Base-by-base conservation (phyloP, 2,329 filamentous ascomycete species). In the Periconia sp. region DNA sequence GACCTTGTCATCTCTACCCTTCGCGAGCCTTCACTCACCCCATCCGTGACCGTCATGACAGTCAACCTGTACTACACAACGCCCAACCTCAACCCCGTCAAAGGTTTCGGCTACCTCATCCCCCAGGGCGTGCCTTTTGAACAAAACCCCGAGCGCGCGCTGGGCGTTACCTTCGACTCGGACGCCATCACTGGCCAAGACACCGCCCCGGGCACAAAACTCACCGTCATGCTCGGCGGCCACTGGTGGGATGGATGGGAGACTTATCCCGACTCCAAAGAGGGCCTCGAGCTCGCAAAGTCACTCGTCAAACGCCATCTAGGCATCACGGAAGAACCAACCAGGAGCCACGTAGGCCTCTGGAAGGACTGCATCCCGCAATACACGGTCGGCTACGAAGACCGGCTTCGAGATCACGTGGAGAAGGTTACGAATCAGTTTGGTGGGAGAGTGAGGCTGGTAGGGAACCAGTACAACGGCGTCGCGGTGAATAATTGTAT, bases 181-280 rank as follows among this genome's bases (percentile, higher is more conserved):
- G 86, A 91, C 58, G 82, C 83, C 17, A 76, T 79, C n/a, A 66
- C 74, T 46, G 82, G 81, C 17, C 80, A 83, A 62, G 84, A 88
- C 68, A 79, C 75, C 3, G 79, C 73, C 1, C 68, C 72, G 0
- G 91, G 90, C 20, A 96, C 91, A 14, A 96, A 96, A 72, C 75
- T 97, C 49, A 96, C 93, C 15, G 90, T 97, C 63, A 96, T 99
- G 86, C 79, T 99, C 52, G 94, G 94, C 54, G 94, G 94, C 1
- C 92, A 97, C 75, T 91, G 90, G 83, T 97, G 91, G 91, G 82
- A 91, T 70, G 82, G 78, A 53, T 85, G 82, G 77, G 66, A 73
- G 1, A 76, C 78, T 40, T 84, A 84, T 53, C 92, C 91, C 0
- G 77, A 82, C 47, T 81, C 86, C 56, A 79, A 86, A 14, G 82